Percentiles rank a stretch among this genome's conserved stretches.
These are phyloP conservation scores for Penicillium steckii DNA, from an alignment of 495 filamentous ascomycete species.

Conservation along the genomic window DNA sequence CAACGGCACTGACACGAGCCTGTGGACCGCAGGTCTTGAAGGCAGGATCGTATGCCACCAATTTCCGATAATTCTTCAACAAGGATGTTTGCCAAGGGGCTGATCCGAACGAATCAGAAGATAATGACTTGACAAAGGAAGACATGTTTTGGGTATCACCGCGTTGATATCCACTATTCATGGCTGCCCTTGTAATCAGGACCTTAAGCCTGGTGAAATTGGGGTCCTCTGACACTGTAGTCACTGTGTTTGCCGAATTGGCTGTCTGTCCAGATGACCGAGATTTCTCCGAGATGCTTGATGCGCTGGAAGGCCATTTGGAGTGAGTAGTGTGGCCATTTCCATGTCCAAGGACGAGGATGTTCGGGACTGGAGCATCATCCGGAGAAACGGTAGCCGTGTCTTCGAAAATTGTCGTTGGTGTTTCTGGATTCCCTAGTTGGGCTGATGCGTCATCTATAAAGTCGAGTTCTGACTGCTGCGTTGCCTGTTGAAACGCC, in stretches of 20 bases:
- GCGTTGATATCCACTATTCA: conserved; percentile 69
- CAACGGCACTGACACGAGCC: conserved; percentile 60
- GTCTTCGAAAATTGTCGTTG: conserved; percentile 91
- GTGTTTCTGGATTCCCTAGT: conserved; percentile 71
- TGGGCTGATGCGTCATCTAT: conserved; percentile 34
- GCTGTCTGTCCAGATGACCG: conserved; percentile 65
- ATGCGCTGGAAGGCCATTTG: conserved; percentile 74
- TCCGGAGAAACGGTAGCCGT: conserved; percentile 72
- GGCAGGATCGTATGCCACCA: conserved; percentile 66
- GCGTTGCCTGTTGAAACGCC: conserved; percentile 47
- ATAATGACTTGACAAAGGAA: conserved; percentile 72
- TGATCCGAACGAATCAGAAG: conserved; percentile 73
- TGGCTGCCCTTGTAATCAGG: conserved; percentile 77
- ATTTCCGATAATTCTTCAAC: conserved; percentile 72
- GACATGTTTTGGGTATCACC: conserved; percentile 51
- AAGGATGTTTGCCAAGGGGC: conserved; percentile 66
- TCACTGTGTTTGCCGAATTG: conserved; percentile 73
- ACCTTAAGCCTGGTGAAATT: conserved; percentile 72
- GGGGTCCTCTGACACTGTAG: conserved; percentile 63
- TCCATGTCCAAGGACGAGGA: conserved; percentile 76
- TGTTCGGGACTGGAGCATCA: conserved; percentile 75
- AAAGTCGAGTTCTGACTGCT: conserved; percentile 29
- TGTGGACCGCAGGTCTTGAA: conserved; percentile 58
- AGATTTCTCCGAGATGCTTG: conserved; percentile 67
- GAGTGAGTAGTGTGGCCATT: conserved; percentile 31